Percentiles rank a stretch among this genome's conserved stretches.
These are phyloP conservation scores for Millerozyma acaciae DNA, from an alignment of 805 yeast genomes.

Conservation along the genomic window DNA sequence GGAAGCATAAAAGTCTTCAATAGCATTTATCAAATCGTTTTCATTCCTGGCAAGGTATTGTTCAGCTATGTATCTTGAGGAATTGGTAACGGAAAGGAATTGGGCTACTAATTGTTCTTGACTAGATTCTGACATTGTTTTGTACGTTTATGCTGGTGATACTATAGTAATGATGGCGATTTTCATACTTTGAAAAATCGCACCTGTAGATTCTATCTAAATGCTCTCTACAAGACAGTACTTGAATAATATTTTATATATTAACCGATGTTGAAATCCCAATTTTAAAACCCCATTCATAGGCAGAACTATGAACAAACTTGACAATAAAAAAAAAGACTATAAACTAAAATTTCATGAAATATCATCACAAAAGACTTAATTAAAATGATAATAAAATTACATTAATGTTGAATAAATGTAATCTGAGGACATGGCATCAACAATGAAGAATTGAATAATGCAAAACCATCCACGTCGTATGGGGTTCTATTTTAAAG, in stretches of 20 bases:
- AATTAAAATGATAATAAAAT: slow-evolving; percentile 23
- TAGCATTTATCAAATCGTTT: slow-evolving; percentile 34
- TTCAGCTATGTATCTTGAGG: slow-evolving; percentile 34
- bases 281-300: slow-evolving; percentile 34
- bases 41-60: slow-evolving; percentile 37
- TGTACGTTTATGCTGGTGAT: not conserved
- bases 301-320: slow-evolving; percentile 9
- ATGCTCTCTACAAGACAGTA: too few species aligned
- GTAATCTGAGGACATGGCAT: slow-evolving; percentile 37
- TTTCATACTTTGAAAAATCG: not conserved
- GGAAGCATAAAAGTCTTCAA: slow-evolving; percentile 38
- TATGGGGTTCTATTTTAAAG: slow-evolving; percentile 7
- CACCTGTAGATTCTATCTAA: not conserved
- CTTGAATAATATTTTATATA: slow-evolving; percentile 12
- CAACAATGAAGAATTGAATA: slow-evolving; percentile 41
- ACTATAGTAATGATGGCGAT: slow-evolving; percentile 10
- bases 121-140: slow-evolving; percentile 17
- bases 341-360: slow-evolving; percentile 9
- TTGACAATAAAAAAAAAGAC: slow-evolving; percentile 7
- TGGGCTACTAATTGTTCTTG: slow-evolving; percentile 23
- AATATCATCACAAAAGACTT: slow-evolving; percentile 13
- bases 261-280: slow-evolving; percentile 51
- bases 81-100: slow-evolving; percentile 33
- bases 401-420: slow-evolving; percentile 51
- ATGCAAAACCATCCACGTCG: slow-evolving; percentile 30